Base-by-base conservation (phyloP, 2,329 filamentous ascomycete genomes). In the Berkeleyomyces basicola region DNA sequence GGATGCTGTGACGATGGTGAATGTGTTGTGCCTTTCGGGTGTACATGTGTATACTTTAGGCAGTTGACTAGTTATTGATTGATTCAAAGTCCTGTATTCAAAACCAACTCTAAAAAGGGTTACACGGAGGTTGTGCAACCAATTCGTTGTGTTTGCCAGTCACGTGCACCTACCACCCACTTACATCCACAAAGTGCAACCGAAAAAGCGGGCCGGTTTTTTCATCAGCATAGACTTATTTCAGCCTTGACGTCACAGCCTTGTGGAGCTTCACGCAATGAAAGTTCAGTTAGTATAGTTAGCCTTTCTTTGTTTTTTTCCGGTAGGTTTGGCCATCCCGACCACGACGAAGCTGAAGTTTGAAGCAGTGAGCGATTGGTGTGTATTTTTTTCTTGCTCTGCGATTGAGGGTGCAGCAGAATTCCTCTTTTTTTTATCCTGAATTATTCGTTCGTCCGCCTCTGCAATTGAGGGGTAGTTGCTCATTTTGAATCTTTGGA, bases 161-260 rank as follows among this genome's bases (percentile, higher is more conserved):
- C 51, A 55, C 51, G 51, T 55, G 51, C 33, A 39, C 2, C 5
- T 37, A 7, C 14, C 39, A 39, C 39, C 47, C 58, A 46, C 58
- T 42, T 55, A 58, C 37, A 63, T 58, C 49, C 39, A 33, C 58
- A 61, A 5, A 10, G 42, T n/a, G n/a, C 6, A 23, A 23, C 23
- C 23, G 23, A 23, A 23, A 23, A 23, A 23, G n/a, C 9, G 11
- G 57, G 37, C n/a, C 57, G 57, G 36, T 60, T 55, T 55, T 40
- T 58, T 37, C 39, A 51, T 14, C 11, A 37, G 31, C 33, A 39
- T 49, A 16, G 44, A 33, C 36, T 44, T 42, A n/a, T 62, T 40
- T 60, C 60, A 64, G 63, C 58, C 57, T 64, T 64, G 63, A 64
- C 63, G 63, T 62, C 60, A 64, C 63, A 64, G 63, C 63, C 63